These are phyloP conservation scores for Amanita exitialis DNA, from an alignment of 768 basidiomycete genomes.

Conservation along the genomic window DNA sequence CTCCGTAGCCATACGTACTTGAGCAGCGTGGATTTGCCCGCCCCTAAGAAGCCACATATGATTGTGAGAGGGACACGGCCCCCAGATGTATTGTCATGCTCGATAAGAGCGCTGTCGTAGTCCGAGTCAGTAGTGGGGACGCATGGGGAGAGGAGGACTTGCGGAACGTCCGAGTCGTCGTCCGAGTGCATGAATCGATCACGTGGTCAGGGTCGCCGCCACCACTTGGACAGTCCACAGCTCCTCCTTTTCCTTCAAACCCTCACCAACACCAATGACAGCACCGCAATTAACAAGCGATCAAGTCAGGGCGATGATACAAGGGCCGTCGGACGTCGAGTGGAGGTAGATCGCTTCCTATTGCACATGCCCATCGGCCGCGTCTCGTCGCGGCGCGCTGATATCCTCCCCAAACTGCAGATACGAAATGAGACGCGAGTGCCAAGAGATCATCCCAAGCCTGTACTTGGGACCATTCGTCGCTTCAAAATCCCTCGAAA, in stretches of 20 bases:
- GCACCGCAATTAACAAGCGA: constrained; percentile 24
- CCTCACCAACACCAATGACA: not conserved
- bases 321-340: constrained; percentile 75
- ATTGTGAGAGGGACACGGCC: constrained; percentile 76
- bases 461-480: constrained; percentile 83
- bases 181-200: not conserved
- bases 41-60: constrained; percentile 90
- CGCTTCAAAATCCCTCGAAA: constrained; percentile 73
- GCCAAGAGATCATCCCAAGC: constrained; percentile 82
- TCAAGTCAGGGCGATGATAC: constrained; percentile 50
- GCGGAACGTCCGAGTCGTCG: constrained; percentile 49
- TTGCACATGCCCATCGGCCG: not conserved
- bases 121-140: not conserved
- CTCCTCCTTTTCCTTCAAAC: not conserved
- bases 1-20: constrained; percentile 38
- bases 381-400: not conserved
- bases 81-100: constrained; percentile 10
- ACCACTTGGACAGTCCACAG: not conserved
- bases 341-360: constrained; percentile 51
- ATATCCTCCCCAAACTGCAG: constrained; percentile 21
- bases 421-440: constrained; percentile 94
- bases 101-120: constrained; percentile 16
- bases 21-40: constrained; percentile 89
- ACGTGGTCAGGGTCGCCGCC: not conserved
- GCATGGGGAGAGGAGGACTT: constrained; percentile 12